Conservation (phyloP, 2,329 filamentous ascomycete species). For the Plenodomus biglobosus region DNA sequence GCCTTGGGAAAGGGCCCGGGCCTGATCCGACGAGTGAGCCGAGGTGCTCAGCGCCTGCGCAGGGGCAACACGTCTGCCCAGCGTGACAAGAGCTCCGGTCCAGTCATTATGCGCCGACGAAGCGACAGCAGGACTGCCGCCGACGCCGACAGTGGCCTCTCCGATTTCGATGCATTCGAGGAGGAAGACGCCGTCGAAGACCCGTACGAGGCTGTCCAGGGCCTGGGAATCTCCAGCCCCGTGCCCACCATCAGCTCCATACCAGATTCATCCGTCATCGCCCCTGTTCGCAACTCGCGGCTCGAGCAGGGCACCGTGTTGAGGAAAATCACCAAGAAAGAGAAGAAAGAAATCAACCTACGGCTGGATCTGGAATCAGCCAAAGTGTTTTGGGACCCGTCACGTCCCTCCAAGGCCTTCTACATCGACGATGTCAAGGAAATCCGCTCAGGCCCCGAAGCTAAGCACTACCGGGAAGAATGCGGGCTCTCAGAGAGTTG, state of each 20-base stretch:
- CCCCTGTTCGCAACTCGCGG: conserved; percentile 73
- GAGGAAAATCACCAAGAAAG: conserved; percentile 83
- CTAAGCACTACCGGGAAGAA: conserved; percentile 86
- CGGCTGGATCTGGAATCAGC: conserved; percentile 80
- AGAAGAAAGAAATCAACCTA: conserved; percentile 70
- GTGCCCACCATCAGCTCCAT: conserved; percentile 39
- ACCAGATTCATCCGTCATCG: conserved; percentile 52
- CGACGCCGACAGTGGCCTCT: conserved; percentile 50
- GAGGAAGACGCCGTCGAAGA: conserved; percentile 55
- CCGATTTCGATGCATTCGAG: conserved; percentile 54
- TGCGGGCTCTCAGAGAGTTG: conserved; percentile 68
- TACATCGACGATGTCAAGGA: conserved; percentile 96
- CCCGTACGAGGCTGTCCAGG: conserved; percentile 45
- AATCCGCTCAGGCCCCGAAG: conserved; percentile 79
- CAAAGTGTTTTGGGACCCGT: conserved; percentile 84
- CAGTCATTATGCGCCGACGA: conserved; percentile 80
- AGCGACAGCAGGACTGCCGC: conserved; percentile 83
- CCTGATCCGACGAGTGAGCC: conserved; percentile 83
- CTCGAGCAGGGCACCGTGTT: conserved; percentile 78
- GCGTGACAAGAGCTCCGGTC: conserved; percentile 85
- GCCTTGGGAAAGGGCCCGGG: conserved; percentile 62
- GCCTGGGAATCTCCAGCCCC: conserved; percentile 46
- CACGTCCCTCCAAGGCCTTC: conserved; percentile 76
- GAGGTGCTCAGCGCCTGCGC: conserved; percentile 72
- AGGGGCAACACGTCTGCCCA: conserved; percentile 74